phyloP scores from a whole-genome alignment of 164 flowering plant genomes.

The Umbellularia californica region DNA sequence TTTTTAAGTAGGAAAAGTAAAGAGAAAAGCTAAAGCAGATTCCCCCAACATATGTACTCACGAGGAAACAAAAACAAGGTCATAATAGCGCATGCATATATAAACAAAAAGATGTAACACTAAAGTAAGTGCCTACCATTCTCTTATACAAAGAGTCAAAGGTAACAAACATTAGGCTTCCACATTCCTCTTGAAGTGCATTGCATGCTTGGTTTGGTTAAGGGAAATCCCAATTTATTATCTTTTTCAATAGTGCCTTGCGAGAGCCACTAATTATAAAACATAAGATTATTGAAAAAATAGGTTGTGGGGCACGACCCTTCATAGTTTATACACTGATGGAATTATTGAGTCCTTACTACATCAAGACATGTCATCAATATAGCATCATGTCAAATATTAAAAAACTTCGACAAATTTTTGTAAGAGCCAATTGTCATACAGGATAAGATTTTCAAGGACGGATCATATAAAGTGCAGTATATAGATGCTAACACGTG shows the following conservation, averaged over 20 bases:
- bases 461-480: too few species aligned
- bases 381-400: too few species aligned
- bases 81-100: not conserved
- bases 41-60: not conserved
- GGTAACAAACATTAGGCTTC: not conserved
- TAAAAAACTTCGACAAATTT: too few species aligned
- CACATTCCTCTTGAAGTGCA: not conserved
- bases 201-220: not conserved
- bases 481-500: too few species aligned
- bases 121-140: not conserved
- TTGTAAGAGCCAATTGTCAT: too few species aligned
- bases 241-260: not conserved
- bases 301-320: not conserved
- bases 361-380: too few species aligned
- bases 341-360: too few species aligned
- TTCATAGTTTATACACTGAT: not conserved
- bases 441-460: too few species aligned
- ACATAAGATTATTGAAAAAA: not conserved
- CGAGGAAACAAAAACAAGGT: not conserved
- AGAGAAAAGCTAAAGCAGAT: not conserved
- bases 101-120: not conserved
- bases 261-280: not conserved
- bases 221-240: not conserved
- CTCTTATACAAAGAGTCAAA: not conserved
- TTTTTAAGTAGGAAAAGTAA: not conserved